Evolutionary conservation across 2,329 filamentous ascomycete species (phyloP).

Genomic region (Cladosporium phlei): DNA sequence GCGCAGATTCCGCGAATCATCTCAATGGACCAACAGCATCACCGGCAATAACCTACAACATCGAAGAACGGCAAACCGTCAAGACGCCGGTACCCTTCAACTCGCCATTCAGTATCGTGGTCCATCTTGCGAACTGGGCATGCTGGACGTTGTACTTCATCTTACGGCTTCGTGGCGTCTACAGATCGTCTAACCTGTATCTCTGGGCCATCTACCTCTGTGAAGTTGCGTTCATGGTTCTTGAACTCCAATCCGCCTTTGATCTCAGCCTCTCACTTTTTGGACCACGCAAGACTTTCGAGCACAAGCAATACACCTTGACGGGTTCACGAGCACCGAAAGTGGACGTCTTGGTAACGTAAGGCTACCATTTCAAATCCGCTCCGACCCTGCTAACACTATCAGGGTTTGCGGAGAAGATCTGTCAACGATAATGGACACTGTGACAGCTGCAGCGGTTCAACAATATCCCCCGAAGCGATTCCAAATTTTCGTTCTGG

Average conservation of each 20-base stretch:
- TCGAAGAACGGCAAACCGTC: neutral
- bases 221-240: neutral
- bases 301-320: neutral
- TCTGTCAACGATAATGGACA: slow-evolving; percentile 14
- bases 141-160: neutral
- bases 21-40: too few relatives aligned
- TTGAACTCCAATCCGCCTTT: neutral
- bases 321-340: neutral
- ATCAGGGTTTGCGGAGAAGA: slow-evolving; percentile 15
- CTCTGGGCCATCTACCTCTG: neutral
- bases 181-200: neutral
- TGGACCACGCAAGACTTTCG: neutral
- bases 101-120: neutral
- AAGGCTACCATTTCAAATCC: too few relatives aligned
- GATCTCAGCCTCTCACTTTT: neutral
- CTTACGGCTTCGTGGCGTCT: neutral
- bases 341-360: neutral
- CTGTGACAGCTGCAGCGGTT: slow-evolving; percentile 13
- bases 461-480: slow-evolving; percentile 12
- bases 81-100: neutral
- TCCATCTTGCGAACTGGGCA: neutral
- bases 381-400: too few relatives aligned
- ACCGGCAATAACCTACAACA: neutral
- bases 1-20: neutral
- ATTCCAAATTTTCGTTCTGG: slow-evolving; percentile 15